phyloP scores from a whole-genome alignment of 768 basidiomycete species.

The Filobasidium floriforme region DNA sequence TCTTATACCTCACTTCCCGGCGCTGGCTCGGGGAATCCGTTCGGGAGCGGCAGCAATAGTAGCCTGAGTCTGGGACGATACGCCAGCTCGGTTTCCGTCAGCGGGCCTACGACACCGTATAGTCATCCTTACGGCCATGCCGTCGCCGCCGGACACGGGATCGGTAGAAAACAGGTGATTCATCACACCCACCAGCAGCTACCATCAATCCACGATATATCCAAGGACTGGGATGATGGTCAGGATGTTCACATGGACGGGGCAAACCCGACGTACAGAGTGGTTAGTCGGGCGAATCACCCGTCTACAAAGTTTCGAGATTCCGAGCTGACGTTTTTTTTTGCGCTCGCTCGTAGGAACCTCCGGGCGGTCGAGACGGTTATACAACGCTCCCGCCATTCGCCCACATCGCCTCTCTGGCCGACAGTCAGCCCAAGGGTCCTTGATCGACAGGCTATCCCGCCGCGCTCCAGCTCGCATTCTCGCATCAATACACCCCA shows the following conservation, averaged over 20 bases:
- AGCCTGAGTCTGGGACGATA: constrained; percentile 23
- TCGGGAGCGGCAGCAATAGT: constrained; percentile 1
- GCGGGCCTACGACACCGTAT: constrained; percentile 42
- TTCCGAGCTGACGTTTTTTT: too few species aligned
- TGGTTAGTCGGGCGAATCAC: constrained; percentile 23
- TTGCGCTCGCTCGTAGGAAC: constrained; percentile 2
- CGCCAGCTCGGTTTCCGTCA: constrained; percentile 19
- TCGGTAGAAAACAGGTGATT: constrained; percentile 27
- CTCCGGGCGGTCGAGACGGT: not conserved
- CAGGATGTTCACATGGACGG: constrained; percentile 2
- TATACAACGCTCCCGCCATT: constrained; percentile 41
- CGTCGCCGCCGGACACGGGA: constrained; percentile 33
- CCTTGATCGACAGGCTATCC: not conserved
- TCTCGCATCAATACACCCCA: too few species aligned
- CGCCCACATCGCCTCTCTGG: constrained; percentile 43
- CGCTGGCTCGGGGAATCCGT: constrained; percentile 10
- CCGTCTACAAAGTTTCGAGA: too few species aligned
- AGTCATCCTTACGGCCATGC: constrained; percentile 40
- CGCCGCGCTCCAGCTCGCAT: too few species aligned
- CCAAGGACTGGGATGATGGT: constrained; percentile 6
- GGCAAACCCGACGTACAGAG: constrained; percentile 2
- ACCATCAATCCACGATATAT: constrained; percentile 33
- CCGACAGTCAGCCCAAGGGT: constrained; percentile 33
- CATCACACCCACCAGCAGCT: constrained; percentile 21
- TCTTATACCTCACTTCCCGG: constrained; percentile 4